phyloP scores from a whole-genome alignment of 2,329 filamentous ascomycete species.

The Beauveria australis region DNA sequence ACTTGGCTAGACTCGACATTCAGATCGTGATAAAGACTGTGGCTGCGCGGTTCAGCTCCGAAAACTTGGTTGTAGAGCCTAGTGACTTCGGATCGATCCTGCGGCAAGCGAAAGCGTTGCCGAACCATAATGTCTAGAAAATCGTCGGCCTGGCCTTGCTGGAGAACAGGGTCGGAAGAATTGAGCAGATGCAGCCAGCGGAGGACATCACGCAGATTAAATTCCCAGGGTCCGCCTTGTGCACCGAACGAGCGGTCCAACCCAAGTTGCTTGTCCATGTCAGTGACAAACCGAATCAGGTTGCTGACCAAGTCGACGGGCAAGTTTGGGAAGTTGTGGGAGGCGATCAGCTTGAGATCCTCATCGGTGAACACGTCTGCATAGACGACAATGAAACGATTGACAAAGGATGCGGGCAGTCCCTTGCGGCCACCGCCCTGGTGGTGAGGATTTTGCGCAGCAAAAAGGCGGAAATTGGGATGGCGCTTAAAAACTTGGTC shows the following conservation, averaged over 20 bases:
- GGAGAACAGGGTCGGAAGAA: constrained; percentile 48
- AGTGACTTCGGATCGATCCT: constrained; percentile 59
- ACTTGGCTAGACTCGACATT: constrained; percentile 63
- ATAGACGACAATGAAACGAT: constrained; percentile 96
- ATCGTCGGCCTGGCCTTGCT: constrained; percentile 54
- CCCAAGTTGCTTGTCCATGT: constrained; percentile 65
- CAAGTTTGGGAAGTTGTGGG: constrained; percentile 63
- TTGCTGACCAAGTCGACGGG: constrained; percentile 49
- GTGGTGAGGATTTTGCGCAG: constrained; percentile 94
- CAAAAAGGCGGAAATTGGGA: constrained; percentile 85
- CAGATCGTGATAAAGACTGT: constrained; percentile 65
- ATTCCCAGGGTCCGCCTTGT: constrained; percentile 81
- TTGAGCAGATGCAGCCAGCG: constrained; percentile 68
- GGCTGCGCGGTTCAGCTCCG: constrained; percentile 38
- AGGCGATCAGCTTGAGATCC: constrained; percentile 76
- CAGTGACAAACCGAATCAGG: constrained; percentile 72
- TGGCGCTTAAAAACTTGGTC: constrained; percentile 91
- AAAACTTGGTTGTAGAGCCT: constrained; percentile 62
- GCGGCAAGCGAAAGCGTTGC: constrained; percentile 73
- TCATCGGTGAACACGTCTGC: constrained; percentile 78
- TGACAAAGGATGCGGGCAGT: constrained; percentile 90
- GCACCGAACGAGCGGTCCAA: constrained; percentile 49
- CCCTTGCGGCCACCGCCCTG: constrained; percentile 95
- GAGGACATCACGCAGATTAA: constrained; percentile 84
- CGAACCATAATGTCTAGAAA: constrained; percentile 76